Evolutionary conservation across 192 early-diverging fungal genomes (phyloP).

Genomic region (Lobulomyces angularis): DNA sequence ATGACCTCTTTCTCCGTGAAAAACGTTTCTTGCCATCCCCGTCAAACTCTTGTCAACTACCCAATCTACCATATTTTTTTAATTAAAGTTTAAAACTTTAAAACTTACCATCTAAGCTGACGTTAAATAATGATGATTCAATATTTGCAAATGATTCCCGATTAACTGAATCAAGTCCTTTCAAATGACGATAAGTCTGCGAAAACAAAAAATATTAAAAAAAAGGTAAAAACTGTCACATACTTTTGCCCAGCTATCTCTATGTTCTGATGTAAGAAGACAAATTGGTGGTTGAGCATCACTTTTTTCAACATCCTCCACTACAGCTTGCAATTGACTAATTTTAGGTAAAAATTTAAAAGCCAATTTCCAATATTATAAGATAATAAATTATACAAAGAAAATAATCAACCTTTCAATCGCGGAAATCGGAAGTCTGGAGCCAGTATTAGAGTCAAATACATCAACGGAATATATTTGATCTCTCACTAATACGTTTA

Average conservation of each 20-base stretch:
- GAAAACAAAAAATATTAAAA: not conserved
- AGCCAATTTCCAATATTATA: too few species aligned
- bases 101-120: slow-evolving; percentile 72
- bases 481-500: slow-evolving; percentile 58
- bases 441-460: slow-evolving; percentile 40
- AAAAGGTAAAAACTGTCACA: not conserved
- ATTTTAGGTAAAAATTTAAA: slow-evolving; percentile 1
- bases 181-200: slow-evolving; percentile 50
- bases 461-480: slow-evolving; percentile 68
- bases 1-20: slow-evolving; percentile 55
- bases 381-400: too few species aligned
- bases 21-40: slow-evolving; percentile 16
- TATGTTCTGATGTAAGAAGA: slow-evolving; percentile 63
- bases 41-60: not conserved
- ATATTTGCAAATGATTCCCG: slow-evolving; percentile 43
- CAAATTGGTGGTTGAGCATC: slow-evolving; percentile 42
- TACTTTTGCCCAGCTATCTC: slow-evolving; percentile 64
- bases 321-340: slow-evolving; percentile 42
- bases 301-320: slow-evolving; percentile 32
- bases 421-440: slow-evolving; percentile 43
- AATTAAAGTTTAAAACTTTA: too few species aligned
- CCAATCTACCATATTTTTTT: too few species aligned
- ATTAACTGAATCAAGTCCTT: slow-evolving; percentile 46
- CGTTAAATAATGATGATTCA: slow-evolving; percentile 60
- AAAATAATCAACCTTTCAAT: slow-evolving; percentile 47